Percentiles rank a stretch among this genome's conserved stretches.
Evolutionary conservation across 305 asterid species (phyloP).

Genomic region (Euphrasia arctica): DNA sequence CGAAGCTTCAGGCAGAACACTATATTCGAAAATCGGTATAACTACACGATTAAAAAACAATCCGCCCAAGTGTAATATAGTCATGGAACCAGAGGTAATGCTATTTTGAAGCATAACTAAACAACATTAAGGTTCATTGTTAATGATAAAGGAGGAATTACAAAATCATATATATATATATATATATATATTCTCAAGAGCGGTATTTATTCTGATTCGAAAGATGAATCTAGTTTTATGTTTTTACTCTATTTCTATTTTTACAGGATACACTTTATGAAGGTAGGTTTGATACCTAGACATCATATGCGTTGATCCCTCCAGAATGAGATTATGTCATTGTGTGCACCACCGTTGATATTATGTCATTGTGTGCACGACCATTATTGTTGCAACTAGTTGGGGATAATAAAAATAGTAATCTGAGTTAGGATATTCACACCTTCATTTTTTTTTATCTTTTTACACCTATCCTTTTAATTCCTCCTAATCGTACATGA

Average conservation of each 20-base stretch:
- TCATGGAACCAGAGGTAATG: slow-evolving; percentile 91
- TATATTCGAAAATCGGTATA: slow-evolving; percentile 82
- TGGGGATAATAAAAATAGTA: too few species aligned
- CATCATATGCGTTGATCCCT: slow-evolving; percentile 83
- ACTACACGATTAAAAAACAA: slow-evolving; percentile 84
- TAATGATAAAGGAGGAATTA: background rate
- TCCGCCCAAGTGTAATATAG: slow-evolving; percentile 79
- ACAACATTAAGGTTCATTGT: background rate
- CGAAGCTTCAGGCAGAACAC: slow-evolving; percentile 96
- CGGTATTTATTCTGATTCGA: background rate
- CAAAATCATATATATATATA: too few species aligned
- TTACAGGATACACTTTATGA: slow-evolving; percentile 77
- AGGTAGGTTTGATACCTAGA: slow-evolving; percentile 71
- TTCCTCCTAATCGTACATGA: too few species aligned
- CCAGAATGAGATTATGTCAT: slow-evolving; percentile 74
- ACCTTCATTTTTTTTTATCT: too few species aligned
- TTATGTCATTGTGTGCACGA: slow-evolving; percentile 36
- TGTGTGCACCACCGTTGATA: slow-evolving; percentile 67
- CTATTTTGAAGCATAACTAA: slow-evolving; percentile 1
- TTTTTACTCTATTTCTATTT: background rate
- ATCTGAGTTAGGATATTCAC: too few species aligned
- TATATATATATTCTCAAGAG: background rate
- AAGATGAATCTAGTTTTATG: background rate
- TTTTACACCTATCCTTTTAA: too few species aligned
- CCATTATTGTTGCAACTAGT: too few species aligned